A percentile compares a stretch with the other conserved stretches of the same genome.
Conservation (phyloP, 352 stramenopile species). For the Globisporangium perplexum region DNA sequence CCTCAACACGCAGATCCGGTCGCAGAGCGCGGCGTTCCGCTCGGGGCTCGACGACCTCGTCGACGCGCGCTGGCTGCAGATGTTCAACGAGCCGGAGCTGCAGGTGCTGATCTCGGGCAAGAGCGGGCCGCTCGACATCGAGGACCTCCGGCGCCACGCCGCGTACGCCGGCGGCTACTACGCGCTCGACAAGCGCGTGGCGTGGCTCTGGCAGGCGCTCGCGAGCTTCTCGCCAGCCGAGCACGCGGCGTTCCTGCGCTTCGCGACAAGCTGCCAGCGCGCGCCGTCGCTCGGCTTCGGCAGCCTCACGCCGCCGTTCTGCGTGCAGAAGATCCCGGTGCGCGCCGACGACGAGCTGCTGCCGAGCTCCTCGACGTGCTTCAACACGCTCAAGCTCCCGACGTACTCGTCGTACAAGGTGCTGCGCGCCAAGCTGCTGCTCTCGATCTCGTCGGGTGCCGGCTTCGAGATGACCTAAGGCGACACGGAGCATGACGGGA, state of each 20-base stretch:
- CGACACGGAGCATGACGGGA: too few relatives aligned
- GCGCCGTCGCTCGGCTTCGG: constrained; percentile 94
- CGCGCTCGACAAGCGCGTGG: constrained; percentile 64
- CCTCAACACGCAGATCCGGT: constrained; percentile 89
- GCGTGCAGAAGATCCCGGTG: constrained; percentile 77
- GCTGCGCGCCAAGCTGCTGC: constrained; percentile 91
- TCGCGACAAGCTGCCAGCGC: constrained; percentile 94
- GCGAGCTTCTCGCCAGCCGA: constrained; percentile 79
- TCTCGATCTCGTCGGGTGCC: constrained; percentile 90
- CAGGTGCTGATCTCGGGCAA: constrained; percentile 92
- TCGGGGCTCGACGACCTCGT: constrained; percentile 92
- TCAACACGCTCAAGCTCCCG: constrained; percentile 97
- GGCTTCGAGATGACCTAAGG: constrained; percentile 97
- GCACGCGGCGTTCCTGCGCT: constrained; percentile 88
- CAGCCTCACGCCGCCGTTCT: constrained; percentile 92
- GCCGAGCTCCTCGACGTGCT: constrained; percentile 94
- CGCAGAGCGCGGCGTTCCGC: constrained; percentile 93
- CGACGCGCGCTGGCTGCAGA: constrained; percentile 84
- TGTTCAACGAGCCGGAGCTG: constrained; percentile 96
- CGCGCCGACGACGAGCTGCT: constrained; percentile 81
- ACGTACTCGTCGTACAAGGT: constrained; percentile 94
- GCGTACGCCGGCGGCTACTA: constrained; percentile 94
- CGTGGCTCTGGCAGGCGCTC: constrained; percentile 67
- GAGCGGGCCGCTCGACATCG: constrained; percentile 45
- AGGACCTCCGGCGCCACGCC: constrained; percentile 87